These are phyloP conservation scores for Trichophyton equinum DNA, from an alignment of 2,329 filamentous ascomycete genomes.

Conservation along the genomic window DNA sequence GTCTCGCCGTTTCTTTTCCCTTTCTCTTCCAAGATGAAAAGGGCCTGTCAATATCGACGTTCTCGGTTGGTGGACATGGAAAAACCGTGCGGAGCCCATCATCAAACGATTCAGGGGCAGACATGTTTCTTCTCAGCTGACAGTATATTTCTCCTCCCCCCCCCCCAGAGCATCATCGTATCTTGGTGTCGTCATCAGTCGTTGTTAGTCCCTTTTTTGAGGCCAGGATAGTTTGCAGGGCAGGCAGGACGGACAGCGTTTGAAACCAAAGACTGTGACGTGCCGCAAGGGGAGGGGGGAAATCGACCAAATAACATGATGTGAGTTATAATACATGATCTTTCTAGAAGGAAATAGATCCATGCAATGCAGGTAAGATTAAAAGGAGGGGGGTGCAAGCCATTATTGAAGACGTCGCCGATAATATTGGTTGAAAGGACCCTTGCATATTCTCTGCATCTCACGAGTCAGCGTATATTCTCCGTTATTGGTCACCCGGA, in stretches of 20 bases:
- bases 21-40: neutral
- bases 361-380: slow-evolving; percentile 5
- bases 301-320: neutral
- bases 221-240: neutral
- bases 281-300: neutral
- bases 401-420: neutral
- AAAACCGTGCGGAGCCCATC: neutral
- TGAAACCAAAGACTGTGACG: neutral
- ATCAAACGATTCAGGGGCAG: neutral
- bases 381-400: neutral
- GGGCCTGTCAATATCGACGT: neutral
- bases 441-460: slow-evolving; percentile 4
- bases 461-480: neutral
- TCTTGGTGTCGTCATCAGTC: neutral
- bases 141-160: neutral
- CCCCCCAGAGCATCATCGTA: neutral
- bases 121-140: slow-evolving; percentile 1
- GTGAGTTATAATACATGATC: neutral
- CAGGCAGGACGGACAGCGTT: neutral
- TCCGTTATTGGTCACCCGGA: slow-evolving; percentile 3
- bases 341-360: slow-evolving; percentile 4
- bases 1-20: neutral
- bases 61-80: neutral
- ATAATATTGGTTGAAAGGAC: neutral
- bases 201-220: neutral